Evolutionary conservation across 2,329 filamentous ascomycete species (phyloP).

Genomic region (Phoma sp.): DNA sequence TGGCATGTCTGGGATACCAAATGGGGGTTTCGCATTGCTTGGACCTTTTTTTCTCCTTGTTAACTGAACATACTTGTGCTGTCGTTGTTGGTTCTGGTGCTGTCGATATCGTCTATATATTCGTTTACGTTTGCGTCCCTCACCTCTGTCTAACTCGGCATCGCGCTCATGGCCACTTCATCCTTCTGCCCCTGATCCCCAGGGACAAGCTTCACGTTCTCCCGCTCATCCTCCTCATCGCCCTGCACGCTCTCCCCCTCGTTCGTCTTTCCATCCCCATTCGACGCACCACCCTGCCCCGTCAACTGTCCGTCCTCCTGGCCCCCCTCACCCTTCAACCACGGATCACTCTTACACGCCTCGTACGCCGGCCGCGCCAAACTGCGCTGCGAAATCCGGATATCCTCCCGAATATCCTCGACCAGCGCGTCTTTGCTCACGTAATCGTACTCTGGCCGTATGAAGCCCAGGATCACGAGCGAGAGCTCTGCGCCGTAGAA

Average conservation of each 20-base stretch:
- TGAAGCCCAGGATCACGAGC: constrained; percentile 82
- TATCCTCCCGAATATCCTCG: constrained; percentile 87
- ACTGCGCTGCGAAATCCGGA: constrained; percentile 78
- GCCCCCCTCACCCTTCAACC: constrained; percentile 39
- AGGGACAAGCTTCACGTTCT: constrained; percentile 10
- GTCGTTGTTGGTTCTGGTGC: too few relatives aligned
- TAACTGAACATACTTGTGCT: not conserved
- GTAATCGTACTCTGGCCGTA: constrained; percentile 90
- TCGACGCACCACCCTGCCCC: constrained; percentile 18
- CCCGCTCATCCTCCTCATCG: constrained; percentile 1
- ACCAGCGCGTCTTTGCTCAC: constrained; percentile 81
- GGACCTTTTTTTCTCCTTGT: not conserved
- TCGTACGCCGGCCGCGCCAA: constrained; percentile 69
- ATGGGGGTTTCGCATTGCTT: not conserved
- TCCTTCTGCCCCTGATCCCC: constrained; percentile 17
- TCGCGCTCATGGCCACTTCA: constrained; percentile 16
- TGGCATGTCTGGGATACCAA: constrained; percentile 14
- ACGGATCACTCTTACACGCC: constrained; percentile 56
- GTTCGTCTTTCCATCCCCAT: not conserved
- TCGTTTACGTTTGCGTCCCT: not conserved
- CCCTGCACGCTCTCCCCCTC: not conserved
- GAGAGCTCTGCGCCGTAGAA: constrained; percentile 87
- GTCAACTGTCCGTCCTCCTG: constrained; percentile 12
- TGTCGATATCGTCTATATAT: not conserved
- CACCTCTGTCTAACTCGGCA: constrained; percentile 17